Evolutionary conservation across 2,329 filamentous ascomycete species (phyloP).

Genomic region (Thelonectria discophora): DNA sequence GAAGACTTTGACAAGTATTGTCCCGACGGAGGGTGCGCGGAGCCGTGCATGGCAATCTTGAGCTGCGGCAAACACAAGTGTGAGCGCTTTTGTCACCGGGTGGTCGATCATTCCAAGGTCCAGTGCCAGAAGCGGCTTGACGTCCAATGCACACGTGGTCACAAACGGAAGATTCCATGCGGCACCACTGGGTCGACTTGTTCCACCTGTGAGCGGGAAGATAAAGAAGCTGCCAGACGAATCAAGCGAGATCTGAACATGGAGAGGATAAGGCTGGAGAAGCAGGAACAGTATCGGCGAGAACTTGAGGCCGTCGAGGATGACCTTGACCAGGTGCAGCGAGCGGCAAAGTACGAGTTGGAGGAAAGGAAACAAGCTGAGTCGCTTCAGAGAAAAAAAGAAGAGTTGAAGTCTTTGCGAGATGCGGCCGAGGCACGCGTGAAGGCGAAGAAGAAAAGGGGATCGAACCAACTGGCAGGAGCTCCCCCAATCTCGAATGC

Average conservation of each 20-base stretch:
- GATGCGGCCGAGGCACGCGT: conserved; percentile 38
- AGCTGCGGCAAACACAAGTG: conserved; percentile 69
- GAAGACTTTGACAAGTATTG: conserved; percentile 69
- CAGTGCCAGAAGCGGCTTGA: conserved; percentile 49
- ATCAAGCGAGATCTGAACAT: conserved; percentile 58
- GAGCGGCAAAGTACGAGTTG: conserved; percentile 51
- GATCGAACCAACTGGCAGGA: not conserved
- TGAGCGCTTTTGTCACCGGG: conserved; percentile 67
- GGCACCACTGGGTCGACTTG: conserved; percentile 54
- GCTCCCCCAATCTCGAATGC: not conserved
- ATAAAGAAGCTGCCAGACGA: conserved; percentile 53
- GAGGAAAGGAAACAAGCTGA: conserved; percentile 57
- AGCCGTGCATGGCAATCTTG: conserved; percentile 63
- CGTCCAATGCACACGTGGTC: conserved; percentile 60
- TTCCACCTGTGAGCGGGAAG: conserved; percentile 60
- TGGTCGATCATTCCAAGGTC: conserved; percentile 64
- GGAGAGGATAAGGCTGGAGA: conserved; percentile 56
- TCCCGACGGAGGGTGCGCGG: conserved; percentile 75
- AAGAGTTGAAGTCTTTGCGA: conserved; percentile 56
- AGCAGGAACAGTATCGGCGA: conserved; percentile 54
- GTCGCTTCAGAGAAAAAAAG: conserved; percentile 55
- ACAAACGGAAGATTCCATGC: conserved; percentile 60
- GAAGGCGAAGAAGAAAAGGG: conserved; percentile 22
- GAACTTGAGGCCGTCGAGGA: conserved; percentile 61
- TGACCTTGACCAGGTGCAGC: conserved; percentile 60